Evolutionary conservation across 1,139 yeast species (phyloP), one percentile per base, ranked within the genome.

Genomic region (Yamadazyma kanchanaburiensis): DNA sequence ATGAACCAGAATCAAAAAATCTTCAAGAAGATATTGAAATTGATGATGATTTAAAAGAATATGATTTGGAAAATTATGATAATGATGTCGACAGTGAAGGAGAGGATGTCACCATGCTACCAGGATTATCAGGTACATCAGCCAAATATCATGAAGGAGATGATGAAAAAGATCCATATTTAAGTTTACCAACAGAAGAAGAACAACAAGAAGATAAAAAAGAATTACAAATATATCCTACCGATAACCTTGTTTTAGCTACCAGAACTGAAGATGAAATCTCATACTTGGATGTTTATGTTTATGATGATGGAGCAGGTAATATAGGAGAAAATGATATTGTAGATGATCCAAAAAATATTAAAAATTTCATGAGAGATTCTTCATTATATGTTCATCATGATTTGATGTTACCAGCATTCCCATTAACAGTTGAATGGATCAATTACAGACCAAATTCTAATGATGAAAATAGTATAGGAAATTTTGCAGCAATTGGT

Each of bases 371-470:
- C 47, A 73, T 76, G 28, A 72, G 94, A 60, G 94, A 79, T 27
- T 70, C 80, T 31, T 79, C 81, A 25, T 64, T 91, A 43, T 91
- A 91, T 49, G 94, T 91, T 30, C 99, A 91, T 53, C 99, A 91
- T 60, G 98, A 94, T 56, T 65, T 91, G 43, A 86, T 91, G 96
- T 72, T 91, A 37, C 98, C 99, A 3, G 85, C 96, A 2, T 91
- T 91, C 70, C 99, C 99, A 25, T 70, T 91, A 38, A 86, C 96
- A 55, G 91, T 91, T 21, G 98, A 94, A 58, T 89, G 98, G 96
- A 60, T 91, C 39, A 84, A 87, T 56, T 84, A 74, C 55, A 73
- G 70, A 43, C 87, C 89, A 19, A 71, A 69, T 7, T 24, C 35
- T 8, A 25, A 16, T 12, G 24, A 24, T 20, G 51, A 40, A 22